Conservation (phyloP, 1,284 basidiomycete species). For the Ustilago cynodontis region DNA sequence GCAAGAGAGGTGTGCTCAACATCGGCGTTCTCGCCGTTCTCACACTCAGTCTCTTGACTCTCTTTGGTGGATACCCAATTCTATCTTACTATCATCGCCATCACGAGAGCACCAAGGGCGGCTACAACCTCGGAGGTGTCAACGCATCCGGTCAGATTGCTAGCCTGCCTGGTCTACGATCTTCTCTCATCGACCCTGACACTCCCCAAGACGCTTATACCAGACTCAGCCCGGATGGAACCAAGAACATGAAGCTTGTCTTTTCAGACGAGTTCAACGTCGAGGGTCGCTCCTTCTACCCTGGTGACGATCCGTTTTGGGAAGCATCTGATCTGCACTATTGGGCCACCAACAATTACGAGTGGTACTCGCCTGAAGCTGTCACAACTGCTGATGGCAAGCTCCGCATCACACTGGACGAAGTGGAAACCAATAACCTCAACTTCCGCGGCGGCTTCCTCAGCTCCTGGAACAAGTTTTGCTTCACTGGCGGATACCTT, state of each 20-base stretch:
- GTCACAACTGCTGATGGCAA: constrained; percentile 82
- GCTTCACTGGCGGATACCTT: constrained; percentile 92
- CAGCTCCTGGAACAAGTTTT: constrained; percentile 85
- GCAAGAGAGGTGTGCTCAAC: constrained; percentile 70
- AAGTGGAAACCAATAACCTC: constrained; percentile 75
- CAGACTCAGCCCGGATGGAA: constrained; percentile 72
- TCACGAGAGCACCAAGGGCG: constrained; percentile 44
- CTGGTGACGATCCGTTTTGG: constrained; percentile 77
- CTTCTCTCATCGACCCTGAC: constrained; percentile 69
- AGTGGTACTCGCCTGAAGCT: constrained; percentile 80
- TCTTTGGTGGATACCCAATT: constrained; percentile 86
- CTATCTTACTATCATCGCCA: constrained; percentile 68
- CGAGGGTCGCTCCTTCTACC: constrained; percentile 73
- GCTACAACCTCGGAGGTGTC: constrained; percentile 60
- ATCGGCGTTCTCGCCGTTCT: constrained; percentile 73
- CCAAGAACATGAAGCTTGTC: constrained; percentile 62
- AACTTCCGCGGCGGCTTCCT: constrained; percentile 76
- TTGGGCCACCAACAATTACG: constrained; percentile 73
- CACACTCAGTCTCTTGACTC: constrained; percentile 72
- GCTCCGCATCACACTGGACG: constrained; percentile 78
- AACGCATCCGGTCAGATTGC: constrained; percentile 62
- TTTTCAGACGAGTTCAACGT: constrained; percentile 70
- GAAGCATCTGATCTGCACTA: constrained; percentile 80
- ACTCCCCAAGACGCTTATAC: constrained; percentile 65
- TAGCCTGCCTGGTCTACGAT: constrained; percentile 46